Evolutionary conservation across 495 filamentous ascomycete species (phyloP), one percentile per base, ranked within the genome.

Genomic region (Sordaria brevicollis): DNA sequence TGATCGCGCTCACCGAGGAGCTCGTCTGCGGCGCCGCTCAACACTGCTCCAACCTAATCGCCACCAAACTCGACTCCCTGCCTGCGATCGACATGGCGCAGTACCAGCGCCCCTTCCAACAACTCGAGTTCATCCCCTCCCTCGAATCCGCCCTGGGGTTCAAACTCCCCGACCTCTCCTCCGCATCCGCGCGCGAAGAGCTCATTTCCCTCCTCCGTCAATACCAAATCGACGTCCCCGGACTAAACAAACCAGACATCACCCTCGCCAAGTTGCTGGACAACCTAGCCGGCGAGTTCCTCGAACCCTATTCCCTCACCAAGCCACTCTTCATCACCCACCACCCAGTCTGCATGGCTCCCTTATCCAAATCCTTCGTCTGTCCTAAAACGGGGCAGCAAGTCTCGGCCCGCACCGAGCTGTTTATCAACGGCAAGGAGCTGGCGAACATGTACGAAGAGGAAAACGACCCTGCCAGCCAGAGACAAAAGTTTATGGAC

Each of bases 381-480:
- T 85, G 86, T 74, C 85, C 87, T 1, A 76, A 74, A 2, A 92
- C 87, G 0, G 79, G 83, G n/a, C 93, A 96, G 72, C 68, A 78
- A 8, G 80, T 88, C 9, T 89, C 93, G 3, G 91, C 92, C 3
- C 89, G 95, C 43, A 91, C 90, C 3, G 95, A 99, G 78, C 88
- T 99, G 39, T 98, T 97, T 81, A 86, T 97, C 75, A 77, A 85
- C 43, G 89, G 90, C 15, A 84, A 85, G 62, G 95, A 99, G 75
- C 81, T 96, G 36, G 91, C 94, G 9, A 99, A 99, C 78, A 92
- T 91, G 75, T 99, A 99, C 82, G 95, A 99, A 80, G 95, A 99
- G 81, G 95, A 99, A 80, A 99, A 98, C 79, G 92, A 92, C 57
- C 96, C 95, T 0, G 89, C 89, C 35, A 92, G 90, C 70, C 95